Percentiles rank a stretch among this genome's conserved stretches.
phyloP scores from a whole-genome alignment of 129 eudicot genomes.

The Glebionis coronaria region DNA sequence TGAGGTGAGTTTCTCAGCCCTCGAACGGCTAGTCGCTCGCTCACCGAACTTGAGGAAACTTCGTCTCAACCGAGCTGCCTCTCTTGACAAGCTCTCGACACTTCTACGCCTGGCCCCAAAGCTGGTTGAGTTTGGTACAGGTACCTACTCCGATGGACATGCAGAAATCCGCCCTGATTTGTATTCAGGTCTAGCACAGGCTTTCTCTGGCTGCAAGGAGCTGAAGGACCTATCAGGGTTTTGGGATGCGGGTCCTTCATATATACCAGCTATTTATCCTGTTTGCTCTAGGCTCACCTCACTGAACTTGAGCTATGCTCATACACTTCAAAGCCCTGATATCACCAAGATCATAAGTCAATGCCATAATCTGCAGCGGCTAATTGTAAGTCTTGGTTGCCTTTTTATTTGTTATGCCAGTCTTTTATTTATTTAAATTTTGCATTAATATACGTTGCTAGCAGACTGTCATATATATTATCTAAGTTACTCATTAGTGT shows the following conservation, averaged over 20 bases:
- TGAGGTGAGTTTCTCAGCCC: conserved; percentile 61
- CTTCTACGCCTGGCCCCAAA: conserved; percentile 61
- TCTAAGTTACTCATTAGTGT: background rate
- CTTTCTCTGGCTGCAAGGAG: conserved; percentile 61
- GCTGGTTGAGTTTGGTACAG: conserved; percentile 69
- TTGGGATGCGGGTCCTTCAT: conserved; percentile 71
- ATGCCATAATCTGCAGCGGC: conserved; percentile 59
- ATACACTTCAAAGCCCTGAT: conserved; percentile 53
- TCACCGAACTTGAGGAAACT: conserved; percentile 65
- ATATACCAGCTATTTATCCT: conserved; percentile 65
- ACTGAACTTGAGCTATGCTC: conserved; percentile 65
- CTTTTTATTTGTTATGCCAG: background rate
- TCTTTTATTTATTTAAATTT: background rate
- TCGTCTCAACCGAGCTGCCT: conserved; percentile 66
- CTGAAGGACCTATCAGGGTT: conserved; percentile 76
- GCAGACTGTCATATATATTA: no score
- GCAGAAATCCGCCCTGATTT: conserved; percentile 59
- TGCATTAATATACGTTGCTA: background rate
- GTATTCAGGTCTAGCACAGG: conserved; percentile 38
- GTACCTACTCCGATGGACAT: conserved; percentile 36
- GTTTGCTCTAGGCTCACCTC: conserved; percentile 68
- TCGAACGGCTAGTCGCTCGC: conserved; percentile 69
- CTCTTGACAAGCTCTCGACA: conserved; percentile 61
- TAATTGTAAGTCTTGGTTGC: conserved; percentile 42
- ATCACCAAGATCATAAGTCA: conserved; percentile 58